Percentiles rank a stretch among this genome's conserved stretches.
These are phyloP conservation scores for Digitaria exilis DNA, from an alignment of 202 grass and related monocot genomes.

Conservation along the genomic window DNA sequence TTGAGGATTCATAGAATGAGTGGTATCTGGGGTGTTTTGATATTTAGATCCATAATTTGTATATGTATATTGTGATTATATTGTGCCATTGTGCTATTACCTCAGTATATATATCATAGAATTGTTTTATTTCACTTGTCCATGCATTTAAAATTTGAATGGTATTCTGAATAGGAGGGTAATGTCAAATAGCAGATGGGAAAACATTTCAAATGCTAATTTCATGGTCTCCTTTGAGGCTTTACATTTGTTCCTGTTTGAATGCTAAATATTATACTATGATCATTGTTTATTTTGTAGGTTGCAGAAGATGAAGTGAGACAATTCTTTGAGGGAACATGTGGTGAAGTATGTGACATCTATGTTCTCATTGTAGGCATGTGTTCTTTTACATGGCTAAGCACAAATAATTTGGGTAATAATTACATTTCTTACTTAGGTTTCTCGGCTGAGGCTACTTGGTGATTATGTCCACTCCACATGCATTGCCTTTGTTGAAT, in stretches of 20 bases:
- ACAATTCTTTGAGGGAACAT: slow-evolving; percentile 78
- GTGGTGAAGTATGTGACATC: slow-evolving; percentile 69
- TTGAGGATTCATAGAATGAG: neutral
- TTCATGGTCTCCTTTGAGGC: neutral
- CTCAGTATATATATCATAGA: neutral
- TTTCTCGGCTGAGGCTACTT: slow-evolving; percentile 84
- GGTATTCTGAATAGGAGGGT: neutral
- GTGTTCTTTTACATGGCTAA: neutral
- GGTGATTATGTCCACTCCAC: slow-evolving; percentile 92
- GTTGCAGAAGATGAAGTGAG: slow-evolving; percentile 77
- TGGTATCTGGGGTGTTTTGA: too few relatives aligned
- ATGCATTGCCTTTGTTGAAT: slow-evolving; percentile 90
- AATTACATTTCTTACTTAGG: slow-evolving; percentile 39
- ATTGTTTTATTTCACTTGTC: slow-evolving; percentile 24
- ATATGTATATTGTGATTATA: neutral
- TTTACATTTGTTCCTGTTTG: neutral
- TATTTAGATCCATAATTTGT: neutral
- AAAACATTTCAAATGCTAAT: neutral
- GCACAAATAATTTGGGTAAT: slow-evolving; percentile 14
- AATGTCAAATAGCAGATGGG: neutral
- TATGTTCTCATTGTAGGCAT: slow-evolving; percentile 26
- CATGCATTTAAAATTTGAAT: neutral
- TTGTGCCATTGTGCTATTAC: neutral
- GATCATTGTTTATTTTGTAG: slow-evolving; percentile 45
- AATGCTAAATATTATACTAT: slow-evolving; percentile 9